Evolutionary conservation across 2,329 filamentous ascomycete species (phyloP).

Genomic region (Shiraia bambusicola): DNA sequence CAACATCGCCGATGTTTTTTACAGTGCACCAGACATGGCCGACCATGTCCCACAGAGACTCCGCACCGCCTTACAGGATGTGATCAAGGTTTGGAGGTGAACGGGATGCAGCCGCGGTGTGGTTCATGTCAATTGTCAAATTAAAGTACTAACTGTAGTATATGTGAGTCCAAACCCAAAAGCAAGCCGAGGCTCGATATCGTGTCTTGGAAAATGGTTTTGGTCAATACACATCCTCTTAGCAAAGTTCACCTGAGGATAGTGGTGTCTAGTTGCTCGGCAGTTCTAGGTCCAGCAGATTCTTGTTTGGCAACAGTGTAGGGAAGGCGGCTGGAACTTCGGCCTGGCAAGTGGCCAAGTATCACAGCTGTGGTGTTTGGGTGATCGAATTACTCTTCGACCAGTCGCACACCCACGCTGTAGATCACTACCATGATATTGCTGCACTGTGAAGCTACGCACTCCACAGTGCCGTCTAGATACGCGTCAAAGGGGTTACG

Average conservation of each 20-base stretch:
- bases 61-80: slow-evolving; percentile 21
- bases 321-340: slow-evolving; percentile 72
- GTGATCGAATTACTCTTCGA: slow-evolving; percentile 73
- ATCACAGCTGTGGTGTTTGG: slow-evolving; percentile 79
- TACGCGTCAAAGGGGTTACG: not conserved
- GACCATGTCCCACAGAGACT: slow-evolving; percentile 63
- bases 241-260: slow-evolving; percentile 58
- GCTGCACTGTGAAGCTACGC: slow-evolving; percentile 47
- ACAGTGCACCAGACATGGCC: slow-evolving; percentile 66
- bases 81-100: slow-evolving; percentile 47
- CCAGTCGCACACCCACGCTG: slow-evolving; percentile 65
- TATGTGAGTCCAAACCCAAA: slow-evolving; percentile 75
- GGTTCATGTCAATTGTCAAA: slow-evolving; percentile 56
- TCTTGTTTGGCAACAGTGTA: slow-evolving; percentile 74
- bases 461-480: slow-evolving; percentile 39
- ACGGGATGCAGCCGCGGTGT: slow-evolving; percentile 54
- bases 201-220: slow-evolving; percentile 66
- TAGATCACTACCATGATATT: slow-evolving; percentile 53
- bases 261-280: not conserved
- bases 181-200: slow-evolving; percentile 68
- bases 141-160: slow-evolving; percentile 67
- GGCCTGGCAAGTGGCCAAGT: slow-evolving; percentile 77
- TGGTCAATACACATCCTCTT: slow-evolving; percentile 82
- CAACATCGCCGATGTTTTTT: slow-evolving; percentile 64
- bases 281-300: slow-evolving; percentile 25